Percentiles rank a stretch among this genome's conserved stretches.
Conservation (phyloP, 2,329 filamentous ascomycete species). For the Madurella fahalii region DNA sequence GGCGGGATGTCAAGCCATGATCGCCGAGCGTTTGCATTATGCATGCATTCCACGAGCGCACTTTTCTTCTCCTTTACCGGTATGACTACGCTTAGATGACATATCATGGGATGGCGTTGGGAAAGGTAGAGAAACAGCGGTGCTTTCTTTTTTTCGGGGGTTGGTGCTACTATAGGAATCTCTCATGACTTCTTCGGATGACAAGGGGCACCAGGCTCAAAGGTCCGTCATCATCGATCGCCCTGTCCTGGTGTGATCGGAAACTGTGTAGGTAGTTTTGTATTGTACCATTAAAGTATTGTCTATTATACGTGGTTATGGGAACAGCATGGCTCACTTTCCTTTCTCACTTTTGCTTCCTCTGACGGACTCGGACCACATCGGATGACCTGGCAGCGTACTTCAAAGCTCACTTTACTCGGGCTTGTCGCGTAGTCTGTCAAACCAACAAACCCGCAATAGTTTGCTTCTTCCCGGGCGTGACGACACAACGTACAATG, state of each 20-base stretch:
- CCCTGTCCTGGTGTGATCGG: too few relatives aligned
- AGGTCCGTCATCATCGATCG: too few relatives aligned
- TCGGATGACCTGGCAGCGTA: too few relatives aligned
- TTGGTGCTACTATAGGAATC: not conserved
- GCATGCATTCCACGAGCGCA: not conserved
- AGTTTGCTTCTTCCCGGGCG: too few relatives aligned
- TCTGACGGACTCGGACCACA: too few relatives aligned
- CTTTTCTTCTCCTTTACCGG: not conserved
- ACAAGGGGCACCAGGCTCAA: too few relatives aligned
- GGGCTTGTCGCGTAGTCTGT: too few relatives aligned
- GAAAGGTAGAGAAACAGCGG: constrained; percentile 6
- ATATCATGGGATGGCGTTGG: constrained; percentile 21
- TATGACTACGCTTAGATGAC: constrained; percentile 8
- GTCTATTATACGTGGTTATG: not conserved
- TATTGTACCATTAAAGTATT: not conserved
- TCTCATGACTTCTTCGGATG: too few relatives aligned
- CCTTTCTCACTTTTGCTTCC: not conserved
- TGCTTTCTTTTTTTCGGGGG: constrained; percentile 2
- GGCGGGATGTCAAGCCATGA: too few relatives aligned
- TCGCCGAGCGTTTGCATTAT: not conserved
- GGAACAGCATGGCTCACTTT: not conserved
- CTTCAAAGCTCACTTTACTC: too few relatives aligned
- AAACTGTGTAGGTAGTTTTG: not conserved
- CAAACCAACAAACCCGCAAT: too few relatives aligned
- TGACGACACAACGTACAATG: too few relatives aligned